Base-by-base conservation (phyloP, 2,329 filamentous ascomycete species). In the Scytalidium lignicola region DNA sequence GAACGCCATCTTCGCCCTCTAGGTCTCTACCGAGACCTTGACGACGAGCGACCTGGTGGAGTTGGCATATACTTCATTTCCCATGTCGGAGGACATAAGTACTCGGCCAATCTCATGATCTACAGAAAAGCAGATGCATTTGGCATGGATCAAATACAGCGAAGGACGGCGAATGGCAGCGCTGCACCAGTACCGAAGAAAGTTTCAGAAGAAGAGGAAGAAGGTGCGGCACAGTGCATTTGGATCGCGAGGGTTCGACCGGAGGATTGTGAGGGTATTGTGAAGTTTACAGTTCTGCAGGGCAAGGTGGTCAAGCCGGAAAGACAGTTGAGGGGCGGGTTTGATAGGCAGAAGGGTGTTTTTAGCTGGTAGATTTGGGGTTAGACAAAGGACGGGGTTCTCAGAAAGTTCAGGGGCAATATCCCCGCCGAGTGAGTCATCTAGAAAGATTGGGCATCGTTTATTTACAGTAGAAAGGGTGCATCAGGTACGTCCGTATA, bases 31-130 rank as follows among this genome's bases (percentile, higher is more conserved):
- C 83, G 93, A 23, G 92, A 97, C 64, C 71, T 93, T 43, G 83
- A 95, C 63, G 93, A 99, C 65, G 84, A 90, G 66, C 74, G 93
- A 50, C 90, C 91, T 0, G 92, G 92, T 10, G 93, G 93, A 12
- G 92, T 96, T 5, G 92, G 90, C 0, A 88, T 99, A 56, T 96
- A 96, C 71, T 97, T 96, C 65, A 95, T 97, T 63, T 92, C 84
- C 58, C 93, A 99, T 64, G 90, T 96, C 2, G 93, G 93, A 22
- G 93, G 93, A 0, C 93, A 99, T 74, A 96, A 96, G 72, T 97
- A 95, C 70, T 84, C 85, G 43, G 93, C 93, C 22, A 99, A 99
- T 62, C 82, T 97, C 59, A 88, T 99, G 74, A 76, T 99, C 1
- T 97, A 99, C 67, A 80, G 93, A 9, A 77, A 60, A 50, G 52